Conservation (phyloP, 2,329 filamentous ascomycete genomes). For the Periconia digitata region DNA sequence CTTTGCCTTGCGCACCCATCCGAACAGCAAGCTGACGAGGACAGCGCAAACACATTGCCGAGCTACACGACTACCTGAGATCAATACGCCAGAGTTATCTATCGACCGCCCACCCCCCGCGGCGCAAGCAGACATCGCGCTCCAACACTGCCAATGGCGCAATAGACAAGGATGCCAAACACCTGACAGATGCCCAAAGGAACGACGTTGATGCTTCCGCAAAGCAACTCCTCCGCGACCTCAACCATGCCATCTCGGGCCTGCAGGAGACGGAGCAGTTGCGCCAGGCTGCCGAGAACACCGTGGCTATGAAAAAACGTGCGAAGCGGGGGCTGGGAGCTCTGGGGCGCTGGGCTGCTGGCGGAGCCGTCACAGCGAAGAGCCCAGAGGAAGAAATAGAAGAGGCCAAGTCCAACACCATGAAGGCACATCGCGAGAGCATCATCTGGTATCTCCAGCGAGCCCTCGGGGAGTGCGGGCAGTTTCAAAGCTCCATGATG, state of each 20-base stretch:
- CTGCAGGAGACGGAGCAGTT: constrained; percentile 81
- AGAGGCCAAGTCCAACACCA: constrained; percentile 68
- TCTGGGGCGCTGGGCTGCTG: constrained; percentile 69
- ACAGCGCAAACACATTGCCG: constrained; percentile 81
- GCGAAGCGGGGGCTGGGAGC: constrained; percentile 63
- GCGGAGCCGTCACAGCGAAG: constrained; percentile 53
- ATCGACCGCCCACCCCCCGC: constrained; percentile 70
- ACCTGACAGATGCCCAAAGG: constrained; percentile 77
- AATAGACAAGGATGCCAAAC: constrained; percentile 51
- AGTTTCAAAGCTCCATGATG: constrained; percentile 88
- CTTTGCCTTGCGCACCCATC: constrained; percentile 12
- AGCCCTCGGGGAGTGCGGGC: constrained; percentile 73
- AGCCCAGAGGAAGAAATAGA: constrained; percentile 69
- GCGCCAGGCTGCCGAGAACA: constrained; percentile 72
- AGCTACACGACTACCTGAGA: constrained; percentile 76
- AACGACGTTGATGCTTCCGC: constrained; percentile 87
- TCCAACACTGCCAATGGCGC: constrained; percentile 27
- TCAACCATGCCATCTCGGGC: constrained; percentile 77
- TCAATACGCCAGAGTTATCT: constrained; percentile 89
- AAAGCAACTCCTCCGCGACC: constrained; percentile 79
- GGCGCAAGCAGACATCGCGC: constrained; percentile 51
- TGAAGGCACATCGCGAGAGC: constrained; percentile 74
- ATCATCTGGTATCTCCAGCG: constrained; percentile 81
- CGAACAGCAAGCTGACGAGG: constrained; percentile 24
- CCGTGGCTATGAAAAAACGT: constrained; percentile 71